Evolutionary conservation across 2,329 filamentous ascomycete genomes (phyloP).

Genomic region (Paraconiothyrium brasiliense): DNA sequence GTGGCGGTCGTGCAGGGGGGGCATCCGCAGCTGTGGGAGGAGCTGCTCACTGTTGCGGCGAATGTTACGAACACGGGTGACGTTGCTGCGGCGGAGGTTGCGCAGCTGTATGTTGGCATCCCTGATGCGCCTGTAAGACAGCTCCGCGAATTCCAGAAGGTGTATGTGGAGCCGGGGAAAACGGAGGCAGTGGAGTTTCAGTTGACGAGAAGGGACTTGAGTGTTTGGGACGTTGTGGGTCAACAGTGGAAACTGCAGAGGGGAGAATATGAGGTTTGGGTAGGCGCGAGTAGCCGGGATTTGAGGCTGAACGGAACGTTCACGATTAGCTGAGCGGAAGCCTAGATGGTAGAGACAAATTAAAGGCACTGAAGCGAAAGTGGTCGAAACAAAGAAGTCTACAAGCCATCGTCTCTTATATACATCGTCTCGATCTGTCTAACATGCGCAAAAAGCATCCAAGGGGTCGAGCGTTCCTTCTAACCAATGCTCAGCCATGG

Average conservation of each 20-base stretch:
- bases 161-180: conserved; percentile 74
- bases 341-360: not conserved
- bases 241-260: conserved; percentile 77
- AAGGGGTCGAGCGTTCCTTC: no score
- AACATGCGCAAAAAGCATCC: no score
- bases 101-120: conserved; percentile 72
- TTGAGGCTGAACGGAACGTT: conserved; percentile 30
- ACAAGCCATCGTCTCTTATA: not conserved
- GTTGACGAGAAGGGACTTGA: conserved; percentile 80
- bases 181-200: conserved; percentile 70
- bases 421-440: not conserved
- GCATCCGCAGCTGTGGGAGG: conserved; percentile 67
- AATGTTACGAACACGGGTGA: conserved; percentile 75
- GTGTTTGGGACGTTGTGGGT: conserved; percentile 78
- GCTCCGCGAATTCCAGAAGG: conserved; percentile 81
- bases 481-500: no score
- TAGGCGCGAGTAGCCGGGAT: conserved; percentile 50
- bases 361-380: not conserved
- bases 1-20: conserved; percentile 42
- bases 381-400: not conserved
- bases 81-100: conserved; percentile 72
- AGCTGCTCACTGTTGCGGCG: conserved; percentile 70
- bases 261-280: conserved; percentile 36
- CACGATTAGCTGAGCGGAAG: not conserved
- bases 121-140: conserved; percentile 71